phyloP scores from a whole-genome alignment of 805 yeast genomes.

The Metschnikowia kofuensis region DNA sequence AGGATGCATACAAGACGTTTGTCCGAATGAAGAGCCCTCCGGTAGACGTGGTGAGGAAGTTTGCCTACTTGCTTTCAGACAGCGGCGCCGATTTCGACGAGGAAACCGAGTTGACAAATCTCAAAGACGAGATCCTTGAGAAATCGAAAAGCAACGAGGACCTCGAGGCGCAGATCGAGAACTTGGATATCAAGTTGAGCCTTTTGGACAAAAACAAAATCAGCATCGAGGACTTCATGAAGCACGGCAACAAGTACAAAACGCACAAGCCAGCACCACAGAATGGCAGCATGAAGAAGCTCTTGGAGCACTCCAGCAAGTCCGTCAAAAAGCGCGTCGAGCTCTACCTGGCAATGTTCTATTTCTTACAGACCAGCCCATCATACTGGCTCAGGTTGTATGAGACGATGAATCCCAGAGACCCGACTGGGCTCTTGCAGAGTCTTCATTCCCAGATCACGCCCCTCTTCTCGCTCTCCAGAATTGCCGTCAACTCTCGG shows the following conservation, averaged over 20 bases:
- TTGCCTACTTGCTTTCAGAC: constrained; percentile 71
- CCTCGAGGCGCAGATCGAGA: constrained; percentile 70
- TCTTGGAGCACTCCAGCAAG: constrained; percentile 33
- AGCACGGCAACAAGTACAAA: constrained; percentile 35
- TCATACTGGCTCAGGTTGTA: constrained; percentile 61
- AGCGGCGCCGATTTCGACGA: constrained; percentile 72
- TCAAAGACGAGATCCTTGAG: constrained; percentile 66
- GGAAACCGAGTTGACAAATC: constrained; percentile 64
- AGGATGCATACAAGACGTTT: constrained; percentile 69
- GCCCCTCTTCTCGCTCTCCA: constrained; percentile 32
- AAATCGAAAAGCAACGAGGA: constrained; percentile 68
- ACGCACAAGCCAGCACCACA: constrained; percentile 19
- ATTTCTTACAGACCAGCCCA: constrained; percentile 81
- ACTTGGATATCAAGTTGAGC: constrained; percentile 74
- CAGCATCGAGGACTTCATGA: constrained; percentile 67
- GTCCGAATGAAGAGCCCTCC: constrained; percentile 75
- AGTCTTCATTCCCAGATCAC: constrained; percentile 24
- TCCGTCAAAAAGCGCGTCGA: constrained; percentile 54
- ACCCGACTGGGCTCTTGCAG: constrained; percentile 12
- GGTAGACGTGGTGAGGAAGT: constrained; percentile 67
- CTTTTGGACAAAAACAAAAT: constrained; percentile 76
- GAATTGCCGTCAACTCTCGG: constrained; percentile 29
- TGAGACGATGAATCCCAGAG: constrained; percentile 25
- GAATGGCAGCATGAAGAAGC: constrained; percentile 18
- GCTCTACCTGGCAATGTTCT: constrained; percentile 73